Evolutionary conservation across 768 basidiomycete species (phyloP).

Genomic region (Phaeotremella skinneri): DNA sequence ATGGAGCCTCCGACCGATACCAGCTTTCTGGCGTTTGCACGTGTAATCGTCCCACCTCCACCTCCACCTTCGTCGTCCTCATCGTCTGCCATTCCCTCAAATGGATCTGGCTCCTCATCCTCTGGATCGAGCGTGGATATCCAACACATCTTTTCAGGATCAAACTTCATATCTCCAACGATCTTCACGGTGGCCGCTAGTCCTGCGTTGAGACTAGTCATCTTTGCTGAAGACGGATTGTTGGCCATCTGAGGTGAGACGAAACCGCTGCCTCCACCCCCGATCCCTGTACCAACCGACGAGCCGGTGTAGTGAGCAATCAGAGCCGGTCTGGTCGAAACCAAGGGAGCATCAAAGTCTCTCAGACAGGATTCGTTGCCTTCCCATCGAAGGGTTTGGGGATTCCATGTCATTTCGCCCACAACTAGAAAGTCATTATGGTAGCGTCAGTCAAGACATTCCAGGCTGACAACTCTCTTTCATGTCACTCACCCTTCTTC

Average conservation of each 20-base stretch:
- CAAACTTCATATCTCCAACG: slow-evolving; percentile 98
- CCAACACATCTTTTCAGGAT: slow-evolving; percentile 93
- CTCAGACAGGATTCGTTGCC: slow-evolving; percentile 89
- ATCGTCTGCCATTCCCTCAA: slow-evolving; percentile 86
- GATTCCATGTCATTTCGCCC: slow-evolving; percentile 98
- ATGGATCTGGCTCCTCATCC: slow-evolving; percentile 93
- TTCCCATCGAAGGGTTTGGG: slow-evolving; percentile 85
- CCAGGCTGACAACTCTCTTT: too few species aligned
- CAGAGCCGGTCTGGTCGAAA: slow-evolving; percentile 85
- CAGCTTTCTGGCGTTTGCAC: slow-evolving; percentile 54
- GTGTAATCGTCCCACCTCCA: slow-evolving; percentile 72
- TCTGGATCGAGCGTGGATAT: slow-evolving; percentile 74
- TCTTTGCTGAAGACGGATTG: slow-evolving; percentile 50
- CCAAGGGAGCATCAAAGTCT: slow-evolving; percentile 79
- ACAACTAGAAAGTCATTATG: slow-evolving; percentile 60
- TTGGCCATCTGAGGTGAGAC: not conserved
- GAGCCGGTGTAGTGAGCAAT: slow-evolving; percentile 91
- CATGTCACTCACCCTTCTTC: slow-evolving; percentile 48
- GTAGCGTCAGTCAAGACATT: not conserved
- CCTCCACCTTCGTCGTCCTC: slow-evolving; percentile 72
- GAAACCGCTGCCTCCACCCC: slow-evolving; percentile 8
- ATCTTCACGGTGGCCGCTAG: slow-evolving; percentile 61
- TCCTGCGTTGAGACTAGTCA: not conserved
- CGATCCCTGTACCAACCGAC: slow-evolving; percentile 55
- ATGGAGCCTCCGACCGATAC: slow-evolving; percentile 10